Base-by-base conservation (phyloP, 106 monocot genomes). In the Triglochin maritima region DNA sequence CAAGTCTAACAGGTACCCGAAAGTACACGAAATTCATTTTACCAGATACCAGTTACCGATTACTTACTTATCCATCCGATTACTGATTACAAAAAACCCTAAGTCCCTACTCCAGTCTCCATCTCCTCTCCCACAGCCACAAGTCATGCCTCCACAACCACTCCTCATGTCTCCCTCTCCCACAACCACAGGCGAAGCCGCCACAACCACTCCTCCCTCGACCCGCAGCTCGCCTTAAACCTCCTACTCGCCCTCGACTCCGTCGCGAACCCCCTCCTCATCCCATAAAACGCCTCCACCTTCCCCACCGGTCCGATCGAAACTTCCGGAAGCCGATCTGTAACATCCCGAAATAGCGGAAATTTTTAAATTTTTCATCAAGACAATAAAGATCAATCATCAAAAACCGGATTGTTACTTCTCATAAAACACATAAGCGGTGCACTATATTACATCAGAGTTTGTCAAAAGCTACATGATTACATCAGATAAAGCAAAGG, bases 71-170 rank as follows among this genome's bases (percentile, higher is more conserved):
- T n/a, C n/a, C n/a, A n/a, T n/a, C n/a, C n/a, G n/a, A n/a, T n/a
- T n/a, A 29, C 29, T 29, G 29, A 29, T 29, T 29, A 29, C 9
- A 79, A 79, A 14, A 60, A 56, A 49, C 43, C 54, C 76, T 61
- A 57, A 60, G 51, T 41, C 56, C 73, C 82, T 84, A 66, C 79
- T 87, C 41, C 82, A 78, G 85, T 90, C 67, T 51, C 65, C 66
- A 88, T 87, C 68, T 69, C 50, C 53, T 84, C 77, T 68, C 74
- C 71, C 79, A 90, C 61, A 55, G 87, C 90, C 52, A 85, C 87
- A 15, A 77, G 49, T 50, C 87, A 88, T 71, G 69, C 87, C 53
- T 59, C 69, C 7, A 14, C 15, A 15, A 5, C 52, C 51, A 73
- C 29, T 50, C 55, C 63, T 14, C 17, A 74, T 46, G 44, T 60